Base-by-base conservation (phyloP, 2,329 filamentous ascomycete species). In the Verticillium klebahnii region DNA sequence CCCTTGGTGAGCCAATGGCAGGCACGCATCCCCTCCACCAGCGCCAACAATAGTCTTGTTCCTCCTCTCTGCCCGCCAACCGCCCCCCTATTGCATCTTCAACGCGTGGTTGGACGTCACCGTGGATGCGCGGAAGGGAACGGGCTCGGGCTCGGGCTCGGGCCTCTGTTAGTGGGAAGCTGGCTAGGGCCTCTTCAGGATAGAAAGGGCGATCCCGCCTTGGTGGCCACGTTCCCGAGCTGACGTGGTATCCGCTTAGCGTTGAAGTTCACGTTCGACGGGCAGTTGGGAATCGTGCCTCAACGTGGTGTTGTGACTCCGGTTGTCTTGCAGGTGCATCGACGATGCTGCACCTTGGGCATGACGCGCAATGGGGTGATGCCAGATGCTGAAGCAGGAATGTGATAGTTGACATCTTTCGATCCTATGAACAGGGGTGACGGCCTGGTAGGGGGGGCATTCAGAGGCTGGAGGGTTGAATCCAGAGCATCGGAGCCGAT, bases 31-130 rank as follows among this genome's bases (percentile, higher is more conserved):
- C 58, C 58, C 58, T 60, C 58, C 60, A 60, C 54, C 40, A 39
- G 32, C 23, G 23, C 62, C 52, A 64, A 64, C 64, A 40, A 45
- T 54, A 36, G 23, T 17, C 12, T 34, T 37, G 40, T 45, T 58
- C 19, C 2, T 32, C 14, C 14, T 2, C 9, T 39, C 37, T 45
- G 56, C 56, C 19, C 17, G 23, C 54, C 29, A 31, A 14, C 25
- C 19, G 29, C 5, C 54, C 54, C 25, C 54, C 25, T 31, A 19
- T 56, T 4, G 14, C 12, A 15, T 17, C 54, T 31, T 56, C 23
- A 17, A 32, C 12, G 31, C 14, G 54, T 56, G 54, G 25, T 34
- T 31, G 29, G 58, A 34, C 29, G 45, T 37, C 34, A 15, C 23
- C 45, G n/a, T 36, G 32, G 57, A 32, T 40, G 57, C 23, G 45